Evolutionary conservation across 352 stramenopile species (phyloP).

Genomic region (Pythium rhizo-oryzae): DNA sequence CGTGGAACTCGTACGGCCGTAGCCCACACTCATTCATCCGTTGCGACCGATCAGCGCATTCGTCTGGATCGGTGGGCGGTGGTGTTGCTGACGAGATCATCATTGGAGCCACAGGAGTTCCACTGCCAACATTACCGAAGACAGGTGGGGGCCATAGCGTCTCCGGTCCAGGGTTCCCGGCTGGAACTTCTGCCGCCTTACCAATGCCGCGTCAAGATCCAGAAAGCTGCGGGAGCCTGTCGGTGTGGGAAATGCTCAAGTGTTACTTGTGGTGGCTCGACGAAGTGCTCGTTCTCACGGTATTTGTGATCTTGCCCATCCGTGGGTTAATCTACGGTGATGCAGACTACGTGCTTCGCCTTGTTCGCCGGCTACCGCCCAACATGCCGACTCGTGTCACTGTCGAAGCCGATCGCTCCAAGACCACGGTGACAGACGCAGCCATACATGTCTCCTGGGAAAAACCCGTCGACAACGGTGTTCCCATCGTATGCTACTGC

Average conservation of each 20-base stretch:
- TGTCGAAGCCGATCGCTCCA: conserved; percentile 60
- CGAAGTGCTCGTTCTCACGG: conserved; percentile 70
- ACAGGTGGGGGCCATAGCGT: not conserved
- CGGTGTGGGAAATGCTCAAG: conserved; percentile 45
- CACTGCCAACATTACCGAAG: not conserved
- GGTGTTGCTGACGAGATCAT: not conserved
- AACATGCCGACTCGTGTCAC: conserved; percentile 84
- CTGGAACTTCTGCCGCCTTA: not conserved
- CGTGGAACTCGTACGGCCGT: conserved; percentile 83
- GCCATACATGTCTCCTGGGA: conserved; percentile 77
- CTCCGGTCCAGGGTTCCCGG: not conserved
- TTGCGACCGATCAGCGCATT: conserved; percentile 34
- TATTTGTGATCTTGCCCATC: conserved; percentile 79
- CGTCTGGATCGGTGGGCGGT: not conserved
- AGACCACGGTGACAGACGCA: conserved; percentile 58
- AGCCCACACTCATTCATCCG: conserved; percentile 63
- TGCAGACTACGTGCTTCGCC: conserved; percentile 66
- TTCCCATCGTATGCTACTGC: conserved; percentile 83
- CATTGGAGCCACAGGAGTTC: not conserved
- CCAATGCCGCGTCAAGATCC: not conserved
- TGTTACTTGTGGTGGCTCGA: conserved; percentile 88
- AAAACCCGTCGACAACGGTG: conserved; percentile 74
- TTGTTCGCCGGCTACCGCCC: conserved; percentile 70
- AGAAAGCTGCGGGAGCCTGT: conserved; percentile 3
- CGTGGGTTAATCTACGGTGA: conserved; percentile 85